Base-by-base conservation (phyloP, 164 flowering plant genomes). In the Vitis rupestris region DNA sequence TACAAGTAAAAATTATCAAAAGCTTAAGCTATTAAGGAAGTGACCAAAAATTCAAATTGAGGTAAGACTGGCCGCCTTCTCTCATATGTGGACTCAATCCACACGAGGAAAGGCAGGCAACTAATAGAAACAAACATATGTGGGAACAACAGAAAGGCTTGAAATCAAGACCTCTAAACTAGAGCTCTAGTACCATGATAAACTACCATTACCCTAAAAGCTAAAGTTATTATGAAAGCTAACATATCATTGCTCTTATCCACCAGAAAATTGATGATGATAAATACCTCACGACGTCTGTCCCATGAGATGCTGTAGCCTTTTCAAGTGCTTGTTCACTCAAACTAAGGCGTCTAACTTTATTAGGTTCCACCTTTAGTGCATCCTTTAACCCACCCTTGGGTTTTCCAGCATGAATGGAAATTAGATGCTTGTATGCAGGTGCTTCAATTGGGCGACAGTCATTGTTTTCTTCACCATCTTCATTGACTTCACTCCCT, bases 331-430 rank as follows among this genome's bases (percentile, higher is more conserved):
- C 71, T 66, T 81, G 84, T 68, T 86, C 90, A 69, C 83, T 82
- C 81, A 86, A 73, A 70, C 88, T 86, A 52, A 84, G 82, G 62
- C 90, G 88, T 72, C 82, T 74, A 69, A 81, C 79, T 74, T 77
- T 78, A 51, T 50, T 77, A 23, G 51, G 12, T n/a, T 82, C 85
- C 16, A 80, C 76, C 74, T 77, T 81, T n/a, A 84, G 71, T n/a
- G 80, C 73, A 66, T 76, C 81, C 55, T 63, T 61, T 48, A 85
- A 37, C 3, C 82, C 75, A 51, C 83, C 81, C 72, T 80, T 86
- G 10, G 79, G 84, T 59, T 83, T 84, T 59, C 82, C 82, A 59
- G 84, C 86, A 59, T 74, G 89, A 65, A 85, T 82, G 23, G 81
- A 79, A 58, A 87, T 86, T 11, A 88, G 72, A 29, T 75, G 74